A percentile compares a stretch with the other conserved stretches of the same genome.
Evolutionary conservation across 1,139 yeast species (phyloP).

Genomic region (Candida sp.): DNA sequence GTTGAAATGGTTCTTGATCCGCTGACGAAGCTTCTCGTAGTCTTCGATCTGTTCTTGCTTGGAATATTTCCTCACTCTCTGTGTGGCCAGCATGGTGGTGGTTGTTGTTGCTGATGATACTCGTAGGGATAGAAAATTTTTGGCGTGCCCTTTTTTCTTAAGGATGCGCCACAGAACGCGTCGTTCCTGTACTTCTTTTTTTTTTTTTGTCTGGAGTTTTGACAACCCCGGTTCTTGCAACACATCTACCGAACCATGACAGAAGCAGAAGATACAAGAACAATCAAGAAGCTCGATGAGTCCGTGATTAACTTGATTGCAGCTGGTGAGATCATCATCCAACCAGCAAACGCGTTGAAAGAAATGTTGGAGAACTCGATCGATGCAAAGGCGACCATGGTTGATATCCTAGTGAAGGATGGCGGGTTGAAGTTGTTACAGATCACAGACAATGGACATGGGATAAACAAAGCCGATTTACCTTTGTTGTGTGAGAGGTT

Average conservation of each 20-base stretch:
- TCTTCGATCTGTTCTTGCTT: constrained; percentile 24
- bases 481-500: constrained; percentile 57
- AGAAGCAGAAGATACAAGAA: constrained; percentile 2
- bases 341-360: constrained; percentile 81
- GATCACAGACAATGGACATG: constrained; percentile 58
- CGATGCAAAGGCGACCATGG: constrained; percentile 51
- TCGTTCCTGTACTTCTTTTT: constrained; percentile 3
- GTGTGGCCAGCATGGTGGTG: background rate
- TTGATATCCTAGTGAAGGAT: constrained; percentile 55
- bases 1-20: constrained; percentile 23
- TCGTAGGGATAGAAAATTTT: background rate
- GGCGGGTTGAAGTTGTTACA: constrained; percentile 59
- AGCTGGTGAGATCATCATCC: constrained; percentile 96
- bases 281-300: constrained; percentile 53
- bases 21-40: constrained; percentile 28
- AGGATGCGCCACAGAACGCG: background rate
- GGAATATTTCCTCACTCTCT: constrained; percentile 5
- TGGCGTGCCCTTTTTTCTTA: background rate
- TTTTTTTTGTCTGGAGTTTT: background rate
- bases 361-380: constrained; percentile 61
- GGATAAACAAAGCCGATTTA: constrained; percentile 50
- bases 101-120: background rate
- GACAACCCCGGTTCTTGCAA: background rate
- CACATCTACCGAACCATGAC: constrained; percentile 1
- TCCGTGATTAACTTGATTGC: constrained; percentile 90